These are phyloP conservation scores for Hanseniaspora osmophila DNA, from an alignment of 805 yeast genomes.

Conservation along the genomic window DNA sequence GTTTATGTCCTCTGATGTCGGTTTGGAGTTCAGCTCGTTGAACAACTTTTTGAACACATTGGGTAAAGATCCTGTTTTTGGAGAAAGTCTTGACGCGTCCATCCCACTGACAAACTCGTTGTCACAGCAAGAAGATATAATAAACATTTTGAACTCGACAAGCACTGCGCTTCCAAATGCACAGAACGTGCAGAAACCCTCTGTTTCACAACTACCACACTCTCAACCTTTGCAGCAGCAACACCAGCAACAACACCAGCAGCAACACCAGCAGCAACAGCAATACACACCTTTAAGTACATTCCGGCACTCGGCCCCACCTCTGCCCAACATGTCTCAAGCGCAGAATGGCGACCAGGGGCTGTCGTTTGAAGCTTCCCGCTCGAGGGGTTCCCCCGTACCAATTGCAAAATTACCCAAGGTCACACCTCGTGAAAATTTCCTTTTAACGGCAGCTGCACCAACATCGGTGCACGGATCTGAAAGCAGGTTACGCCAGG, in stretches of 20 bases:
- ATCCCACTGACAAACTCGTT: too few species aligned
- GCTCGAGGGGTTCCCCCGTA: too few species aligned
- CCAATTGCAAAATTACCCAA: constrained; percentile 7
- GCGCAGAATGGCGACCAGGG: too few species aligned
- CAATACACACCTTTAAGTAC: too few species aligned
- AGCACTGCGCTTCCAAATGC: not conserved
- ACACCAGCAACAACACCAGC: constrained; percentile 8
- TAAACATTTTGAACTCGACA: too few species aligned
- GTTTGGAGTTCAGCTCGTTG: constrained; percentile 79
- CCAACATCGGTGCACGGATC: constrained; percentile 91
- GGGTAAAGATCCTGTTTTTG: constrained; percentile 51
- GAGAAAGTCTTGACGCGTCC: not conserved
- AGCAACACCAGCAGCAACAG: constrained; percentile 6
- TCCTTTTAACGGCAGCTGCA: constrained; percentile 91
- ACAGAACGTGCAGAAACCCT: not conserved
- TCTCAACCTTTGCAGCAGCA: not conserved
- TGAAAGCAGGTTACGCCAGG: constrained; percentile 83
- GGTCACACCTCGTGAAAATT: constrained; percentile 81
- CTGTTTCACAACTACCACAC: not conserved
- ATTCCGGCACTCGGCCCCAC: too few species aligned
- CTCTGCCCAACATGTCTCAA: too few species aligned
- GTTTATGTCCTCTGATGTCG: constrained; percentile 83
- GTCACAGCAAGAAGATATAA: too few species aligned
- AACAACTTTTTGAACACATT: constrained; percentile 82
- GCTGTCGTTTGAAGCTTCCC: too few species aligned